Evolutionary conservation across 352 stramenopile genomes (phyloP), one percentile per base, ranked within the genome.

Genomic region (Hyaloperonospora brassicae): DNA sequence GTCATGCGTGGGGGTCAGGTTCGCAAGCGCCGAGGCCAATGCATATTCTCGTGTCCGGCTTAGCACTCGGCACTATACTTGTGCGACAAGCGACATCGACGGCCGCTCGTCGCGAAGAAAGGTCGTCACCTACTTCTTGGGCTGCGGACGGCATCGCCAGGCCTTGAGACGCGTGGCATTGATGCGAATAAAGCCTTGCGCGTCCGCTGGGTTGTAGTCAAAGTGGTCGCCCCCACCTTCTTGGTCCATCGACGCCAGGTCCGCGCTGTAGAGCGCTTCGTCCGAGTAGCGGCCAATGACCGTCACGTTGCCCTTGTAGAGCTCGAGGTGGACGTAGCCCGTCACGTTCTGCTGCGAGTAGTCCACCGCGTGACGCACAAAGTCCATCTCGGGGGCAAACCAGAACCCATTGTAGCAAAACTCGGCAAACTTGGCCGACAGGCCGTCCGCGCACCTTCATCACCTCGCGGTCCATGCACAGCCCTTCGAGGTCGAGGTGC

Each of bases 321-420:
- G 84, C 67, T 98, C 88, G 44, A 99, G 59, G 59, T 95, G 76
- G 47, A 98, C 95, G 41, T 86, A 72, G 46, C 96, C 96, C 36
- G 89, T 95, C 31, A 98, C 84, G 78, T 98, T 93, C 54, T 91
- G 79, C 75, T 98, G 96, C 36, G 80, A 87, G 59, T 90, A 98
- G 55, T 98, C 72, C 44, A 99, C 95, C 14, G 87, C 85, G 70
- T 98, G 69, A 62, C 93, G 90, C 64, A 99, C 91, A 43, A 98
- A 91, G 57, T 98, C 95, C 96, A 99, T 98, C 77, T 99, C 96
- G 4, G 96, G 96, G n/a, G 95, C 93, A 66, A 98, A 99, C 96
- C 96, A 99, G 73, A 98, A 98, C 51, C 96, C 96, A 69, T 99
- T 98, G 93, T 99, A 99, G 73, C 91, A 97, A 43, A 97, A 93